These are phyloP conservation scores for Houttuynia cordata DNA, from an alignment of 164 flowering plant genomes.

Conservation along the genomic window DNA sequence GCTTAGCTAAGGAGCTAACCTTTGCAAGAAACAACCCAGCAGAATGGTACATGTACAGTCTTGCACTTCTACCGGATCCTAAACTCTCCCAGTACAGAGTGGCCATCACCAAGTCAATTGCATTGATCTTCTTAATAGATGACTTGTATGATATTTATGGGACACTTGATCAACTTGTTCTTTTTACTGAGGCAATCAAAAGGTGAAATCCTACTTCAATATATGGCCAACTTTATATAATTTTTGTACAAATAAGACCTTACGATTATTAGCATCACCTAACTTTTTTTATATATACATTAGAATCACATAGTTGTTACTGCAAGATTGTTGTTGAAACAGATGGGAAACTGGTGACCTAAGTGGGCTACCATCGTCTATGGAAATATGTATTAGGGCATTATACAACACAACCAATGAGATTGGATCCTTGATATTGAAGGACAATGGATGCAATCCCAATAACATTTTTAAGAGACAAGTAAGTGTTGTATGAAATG, in stretches of 20 bases:
- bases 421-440: slow-evolving; percentile 12
- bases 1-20: slow-evolving; percentile 27
- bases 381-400: slow-evolving; percentile 24
- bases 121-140: slow-evolving; percentile 43
- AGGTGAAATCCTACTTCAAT: slow-evolving; percentile 16
- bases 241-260: no score
- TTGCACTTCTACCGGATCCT: slow-evolving; percentile 27
- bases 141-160: slow-evolving; percentile 59
- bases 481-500: slow-evolving; percentile 10
- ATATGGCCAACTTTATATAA: no score
- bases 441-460: slow-evolving; percentile 34
- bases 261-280: no score
- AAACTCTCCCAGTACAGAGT: slow-evolving; percentile 25
- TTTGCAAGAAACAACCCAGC: slow-evolving; percentile 42
- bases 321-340: no score
- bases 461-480: slow-evolving; percentile 16
- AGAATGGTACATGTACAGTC: slow-evolving; percentile 43
- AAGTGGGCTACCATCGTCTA: slow-evolving; percentile 22
- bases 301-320: no score
- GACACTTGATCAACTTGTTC: slow-evolving; percentile 31
- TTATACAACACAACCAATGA: slow-evolving; percentile 20
- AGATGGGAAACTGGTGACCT: slow-evolving; percentile 28
- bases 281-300: no score
- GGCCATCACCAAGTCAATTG: slow-evolving; percentile 35
- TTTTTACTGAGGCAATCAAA: slow-evolving; percentile 41